Conservation (phyloP, 768 basidiomycete species). For the Boletus rubroflammeus region DNA sequence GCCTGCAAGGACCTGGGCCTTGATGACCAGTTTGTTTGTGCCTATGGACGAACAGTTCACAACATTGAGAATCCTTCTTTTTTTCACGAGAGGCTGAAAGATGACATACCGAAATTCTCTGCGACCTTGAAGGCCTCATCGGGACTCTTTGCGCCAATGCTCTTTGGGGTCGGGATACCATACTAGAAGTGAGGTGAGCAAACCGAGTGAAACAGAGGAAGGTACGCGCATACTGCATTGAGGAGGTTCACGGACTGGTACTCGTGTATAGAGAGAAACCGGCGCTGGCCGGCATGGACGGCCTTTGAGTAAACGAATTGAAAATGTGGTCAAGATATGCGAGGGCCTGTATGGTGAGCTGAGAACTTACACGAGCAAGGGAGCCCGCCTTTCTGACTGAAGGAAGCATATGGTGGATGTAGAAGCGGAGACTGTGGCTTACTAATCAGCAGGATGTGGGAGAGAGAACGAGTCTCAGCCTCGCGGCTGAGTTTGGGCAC, state of each 20-base stretch:
- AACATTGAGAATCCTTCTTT: background rate
- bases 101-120: constrained; percentile 71
- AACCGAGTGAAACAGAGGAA: background rate
- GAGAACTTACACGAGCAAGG: constrained; percentile 54
- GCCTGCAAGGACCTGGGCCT: constrained; percentile 98
- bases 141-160: constrained; percentile 80
- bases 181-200: constrained; percentile 53
- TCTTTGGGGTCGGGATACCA: constrained; percentile 92
- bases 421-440: constrained; percentile 7
- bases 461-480: no score
- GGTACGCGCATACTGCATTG: constrained; percentile 65
- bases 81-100: background rate
- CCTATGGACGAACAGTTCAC: constrained; percentile 40
- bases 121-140: constrained; percentile 89
- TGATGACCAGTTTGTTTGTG: constrained; percentile 82
- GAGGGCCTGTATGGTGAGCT: background rate
- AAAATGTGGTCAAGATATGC: background rate
- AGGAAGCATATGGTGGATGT: constrained; percentile 54
- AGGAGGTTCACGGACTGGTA: constrained; percentile 94
- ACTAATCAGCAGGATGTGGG: constrained; percentile 41
- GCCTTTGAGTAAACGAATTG: constrained; percentile 35
- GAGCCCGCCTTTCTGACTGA: constrained; percentile 62
- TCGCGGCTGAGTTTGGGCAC: constrained; percentile 10
- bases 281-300: constrained; percentile 78
- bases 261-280: constrained; percentile 95